Evolutionary conservation across 441 rosid genomes (phyloP).

Genomic region (Populus hybrid): DNA sequence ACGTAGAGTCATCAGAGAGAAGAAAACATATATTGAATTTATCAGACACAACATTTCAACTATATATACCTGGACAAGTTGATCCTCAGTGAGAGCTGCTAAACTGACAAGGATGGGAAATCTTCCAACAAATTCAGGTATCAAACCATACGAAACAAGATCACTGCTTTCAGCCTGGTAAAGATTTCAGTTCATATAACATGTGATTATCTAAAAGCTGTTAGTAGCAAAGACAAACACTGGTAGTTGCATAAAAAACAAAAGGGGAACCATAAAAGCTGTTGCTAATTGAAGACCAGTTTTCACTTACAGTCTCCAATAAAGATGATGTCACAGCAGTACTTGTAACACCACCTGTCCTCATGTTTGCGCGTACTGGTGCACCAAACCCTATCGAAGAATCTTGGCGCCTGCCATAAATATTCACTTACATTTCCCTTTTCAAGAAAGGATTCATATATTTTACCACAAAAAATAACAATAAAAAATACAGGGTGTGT

Average conservation of each 20-base stretch:
- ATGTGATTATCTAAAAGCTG: conserved; percentile 3
- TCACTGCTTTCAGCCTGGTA: conserved; percentile 96
- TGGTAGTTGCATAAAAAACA: not conserved
- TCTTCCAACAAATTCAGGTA: conserved; percentile 99
- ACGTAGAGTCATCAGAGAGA: not conserved
- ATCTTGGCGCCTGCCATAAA: conserved; percentile 75
- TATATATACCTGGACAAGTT: conserved; percentile 80
- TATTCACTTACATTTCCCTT: not conserved
- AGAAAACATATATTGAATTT: not conserved
- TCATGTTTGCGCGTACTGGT: conserved; percentile 96
- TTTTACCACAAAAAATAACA: not conserved
- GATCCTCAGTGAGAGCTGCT: conserved; percentile 87
- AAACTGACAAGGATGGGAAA: conserved; percentile 96
- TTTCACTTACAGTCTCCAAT: conserved; percentile 77
- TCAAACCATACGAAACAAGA: conserved; percentile 89
- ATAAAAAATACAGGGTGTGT: not conserved
- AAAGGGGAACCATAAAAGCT: conserved; percentile 5
- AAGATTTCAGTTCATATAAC: conserved; percentile 18
- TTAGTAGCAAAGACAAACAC: not conserved
- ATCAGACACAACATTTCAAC: not conserved
- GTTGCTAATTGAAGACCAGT: conserved; percentile 13
- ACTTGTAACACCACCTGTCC: conserved; percentile 69
- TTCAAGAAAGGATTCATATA: not conserved
- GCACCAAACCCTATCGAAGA: conserved; percentile 99
- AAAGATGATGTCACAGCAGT: conserved; percentile 80